Base-by-base conservation (phyloP, 345 rosid genomes). In the Arabidopsis arenosa region DNA sequence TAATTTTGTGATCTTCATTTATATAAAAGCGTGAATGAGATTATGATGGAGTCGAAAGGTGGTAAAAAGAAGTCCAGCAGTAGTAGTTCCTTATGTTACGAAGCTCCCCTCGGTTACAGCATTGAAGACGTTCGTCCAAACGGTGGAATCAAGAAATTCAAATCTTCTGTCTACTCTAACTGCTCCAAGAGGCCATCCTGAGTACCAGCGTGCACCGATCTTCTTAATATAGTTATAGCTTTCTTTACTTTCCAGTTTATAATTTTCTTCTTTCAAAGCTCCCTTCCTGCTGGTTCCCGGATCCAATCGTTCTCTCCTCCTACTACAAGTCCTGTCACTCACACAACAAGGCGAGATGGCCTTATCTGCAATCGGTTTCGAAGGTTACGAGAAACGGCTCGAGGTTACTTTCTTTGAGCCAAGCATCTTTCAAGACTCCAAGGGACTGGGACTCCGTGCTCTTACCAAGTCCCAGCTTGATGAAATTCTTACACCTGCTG, bases 61-160 rank as follows among this genome's bases (percentile, higher is more conserved):
- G 96, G 97, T 58, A 88, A 91, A n/a, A 91, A 93, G 85, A 89
- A 93, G 83, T 86, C 91, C 52, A 86, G 87, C 86, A 84, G 86
- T 88, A 90, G 85, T 87, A 78, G 84, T 78, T 85, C 93, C 57
- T 82, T 87, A 57, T 82, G 79, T 79, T 93, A 92, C 82, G 99
- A 95, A 86, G 97, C 99, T 78, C 99, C 99, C 74, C 88, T 95
- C 17, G 99, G 95, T 78, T 95, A 95, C 88, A 85, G 97, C 96
- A 92, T 95, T 79, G 97, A 95, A 90, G 97, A 95, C 90, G 79
- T 95, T 72, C 87, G 97, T 32, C 99, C 99, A 0, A 82, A 88
- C 86, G 97, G 99, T 82, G 99, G 97, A 82, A 95, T 95, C 90
- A 92, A 89, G 97, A 95, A 95, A 79, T 95, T 92, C 93, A 81